Percentiles rank a stretch among this genome's conserved stretches.
phyloP scores from a whole-genome alignment of 345 rosid species.

The Rhodomyrtus tomentosa region DNA sequence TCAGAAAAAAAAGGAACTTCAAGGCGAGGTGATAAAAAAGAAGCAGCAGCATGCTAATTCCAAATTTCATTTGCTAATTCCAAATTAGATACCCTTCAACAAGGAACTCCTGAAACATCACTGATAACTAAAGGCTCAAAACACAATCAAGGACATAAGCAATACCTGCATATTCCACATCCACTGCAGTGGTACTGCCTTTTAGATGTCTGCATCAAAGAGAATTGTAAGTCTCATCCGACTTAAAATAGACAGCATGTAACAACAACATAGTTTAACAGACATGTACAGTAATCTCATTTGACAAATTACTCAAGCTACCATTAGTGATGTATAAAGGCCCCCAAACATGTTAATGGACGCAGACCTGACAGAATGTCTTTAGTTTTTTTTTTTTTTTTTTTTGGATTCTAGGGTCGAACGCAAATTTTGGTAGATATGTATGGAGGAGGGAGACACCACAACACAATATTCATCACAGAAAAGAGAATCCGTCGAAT shows the following conservation, averaged over 20 bases:
- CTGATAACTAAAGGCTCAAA: background rate
- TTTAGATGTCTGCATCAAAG: conserved; percentile 36
- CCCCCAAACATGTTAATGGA: background rate
- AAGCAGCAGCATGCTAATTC: background rate
- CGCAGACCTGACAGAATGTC: background rate
- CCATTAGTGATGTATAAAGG: background rate
- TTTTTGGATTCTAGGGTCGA: background rate
- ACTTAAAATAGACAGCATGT: background rate
- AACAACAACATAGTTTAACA: background rate
- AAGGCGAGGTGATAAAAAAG: background rate
- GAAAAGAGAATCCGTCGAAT: background rate
- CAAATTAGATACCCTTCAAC: background rate
- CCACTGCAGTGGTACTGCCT: conserved; percentile 54
- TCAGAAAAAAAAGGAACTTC: background rate
- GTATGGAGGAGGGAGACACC: background rate
- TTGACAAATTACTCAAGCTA: background rate
- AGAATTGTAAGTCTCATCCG: background rate
- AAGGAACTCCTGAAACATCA: background rate
- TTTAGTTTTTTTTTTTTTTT: background rate
- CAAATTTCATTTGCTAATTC: background rate
- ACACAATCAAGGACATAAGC: background rate
- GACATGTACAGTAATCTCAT: background rate
- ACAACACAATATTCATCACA: background rate
- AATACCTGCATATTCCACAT: conserved; percentile 59
- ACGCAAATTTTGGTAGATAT: background rate